Percentiles rank a stretch among this genome's conserved stretches.
Evolutionary conservation across 225 moss, liverwort and hornwort species (phyloP).

Genomic region (Asterella californica): DNA sequence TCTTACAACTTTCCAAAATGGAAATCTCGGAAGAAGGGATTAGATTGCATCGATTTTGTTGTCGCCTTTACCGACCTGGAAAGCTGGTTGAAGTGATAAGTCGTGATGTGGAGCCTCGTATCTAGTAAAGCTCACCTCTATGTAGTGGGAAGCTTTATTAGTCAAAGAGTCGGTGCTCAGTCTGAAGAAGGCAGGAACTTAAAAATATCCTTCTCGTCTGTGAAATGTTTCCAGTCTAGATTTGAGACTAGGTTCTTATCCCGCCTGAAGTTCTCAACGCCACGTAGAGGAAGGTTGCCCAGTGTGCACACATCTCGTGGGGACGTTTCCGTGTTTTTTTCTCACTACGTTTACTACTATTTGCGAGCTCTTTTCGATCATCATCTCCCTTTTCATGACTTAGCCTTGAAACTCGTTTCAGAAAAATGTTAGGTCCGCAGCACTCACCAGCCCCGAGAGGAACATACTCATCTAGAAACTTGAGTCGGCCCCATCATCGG

Average conservation of each 20-base stretch:
- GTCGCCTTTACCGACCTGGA: neutral
- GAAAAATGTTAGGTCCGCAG: neutral
- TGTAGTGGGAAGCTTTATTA: neutral
- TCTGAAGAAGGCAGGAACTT: neutral
- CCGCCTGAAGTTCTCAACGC: neutral
- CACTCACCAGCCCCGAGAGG: no score
- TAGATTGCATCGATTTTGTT: neutral
- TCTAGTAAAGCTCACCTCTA: neutral
- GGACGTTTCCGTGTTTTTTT: neutral
- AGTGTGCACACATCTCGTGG: neutral
- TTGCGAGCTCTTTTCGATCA: neutral
- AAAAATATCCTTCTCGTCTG: neutral
- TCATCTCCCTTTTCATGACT: neutral
- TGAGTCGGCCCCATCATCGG: no score
- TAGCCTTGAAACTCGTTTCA: neutral
- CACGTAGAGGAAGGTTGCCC: neutral
- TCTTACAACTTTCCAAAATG: neutral
- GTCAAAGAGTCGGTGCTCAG: neutral
- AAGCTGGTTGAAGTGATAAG: neutral
- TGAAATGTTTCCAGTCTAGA: neutral
- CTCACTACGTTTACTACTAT: neutral
- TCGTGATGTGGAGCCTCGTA: neutral
- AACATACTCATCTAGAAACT: no score
- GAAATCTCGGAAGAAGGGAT: neutral
- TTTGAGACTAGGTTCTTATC: neutral